Percentiles rank a stretch among this genome's conserved stretches.
These are phyloP conservation scores for Coffea canephora DNA, from an alignment of 257 asterid genomes.

Conservation along the genomic window DNA sequence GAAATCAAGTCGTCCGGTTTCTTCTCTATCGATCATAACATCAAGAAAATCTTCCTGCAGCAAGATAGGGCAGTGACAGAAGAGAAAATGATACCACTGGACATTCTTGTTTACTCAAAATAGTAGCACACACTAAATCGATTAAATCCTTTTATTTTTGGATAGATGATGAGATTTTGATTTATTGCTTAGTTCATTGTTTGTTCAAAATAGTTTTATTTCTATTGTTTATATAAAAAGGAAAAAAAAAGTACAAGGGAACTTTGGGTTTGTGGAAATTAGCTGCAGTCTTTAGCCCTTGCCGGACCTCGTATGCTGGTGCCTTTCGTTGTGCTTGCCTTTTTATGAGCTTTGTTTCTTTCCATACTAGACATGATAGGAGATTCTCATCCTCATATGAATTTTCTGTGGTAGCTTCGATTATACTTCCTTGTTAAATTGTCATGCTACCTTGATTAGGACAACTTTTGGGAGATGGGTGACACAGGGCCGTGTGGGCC, in stretches of 20 bases:
- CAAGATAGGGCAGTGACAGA: no score
- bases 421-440: neutral
- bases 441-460: constrained; percentile 41
- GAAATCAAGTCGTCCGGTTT: no score
- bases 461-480: constrained; percentile 99
- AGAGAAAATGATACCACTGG: neutral
- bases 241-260: no score
- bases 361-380: neutral
- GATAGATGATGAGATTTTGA: neutral
- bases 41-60: no score
- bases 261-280: neutral
- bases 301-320: neutral
- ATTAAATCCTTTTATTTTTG: neutral
- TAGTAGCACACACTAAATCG: neutral
- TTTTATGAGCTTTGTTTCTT: neutral
- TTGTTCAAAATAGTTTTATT: neutral
- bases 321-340: neutral
- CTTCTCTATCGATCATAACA: no score
- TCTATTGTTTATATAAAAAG: neutral
- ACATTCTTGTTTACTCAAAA: neutral
- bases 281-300: neutral
- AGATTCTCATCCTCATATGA: neutral
- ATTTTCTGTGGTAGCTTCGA: neutral
- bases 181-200: neutral
- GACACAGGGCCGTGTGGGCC: constrained; percentile 99